Evolutionary conservation across 345 rosid genomes (phyloP), one percentile per base, ranked within the genome.

Genomic region (Populus euphratica): DNA sequence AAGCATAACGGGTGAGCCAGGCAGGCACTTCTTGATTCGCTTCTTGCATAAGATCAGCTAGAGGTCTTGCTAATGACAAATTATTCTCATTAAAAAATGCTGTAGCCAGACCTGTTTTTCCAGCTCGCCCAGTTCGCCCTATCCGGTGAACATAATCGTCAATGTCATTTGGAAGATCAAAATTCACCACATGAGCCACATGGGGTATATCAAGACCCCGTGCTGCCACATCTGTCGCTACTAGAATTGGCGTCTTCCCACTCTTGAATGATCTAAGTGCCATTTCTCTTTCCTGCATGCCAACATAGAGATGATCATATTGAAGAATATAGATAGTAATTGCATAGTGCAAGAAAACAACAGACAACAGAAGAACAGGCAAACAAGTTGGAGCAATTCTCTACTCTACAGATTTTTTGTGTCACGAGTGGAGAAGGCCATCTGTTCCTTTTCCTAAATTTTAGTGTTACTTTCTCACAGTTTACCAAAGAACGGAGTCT

Each of bases 191-290:
- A 39, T 96, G 99, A 67, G 99, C 86, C 59, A 96, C 99, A 39
- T 92, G 94, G 27, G 99, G 99, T 61, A 96, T 92, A 82, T 96
- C 99, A 43, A 96, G 99, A 74, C 99, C 99, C 77, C 95, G 90
- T 3, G 95, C 95, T 39, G 95, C 99, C 74, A 95, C 99, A 72
- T 95, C 99, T 5, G 99, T 96, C 67, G 99, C 99, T 16, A 96
- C 99, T 85, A 96, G 82, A 74, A 96, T 96, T 7, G 99, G 99
- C 29, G 98, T 93, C 65, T 82, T 86, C 54, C 99, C 99, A 78
- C 89, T 96, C 84, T 93, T 96, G 79, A 96, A 96, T 36, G 99
- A 91, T 39, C 90, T 85, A 68, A 96, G 83, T 36, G 99, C 99
- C 72, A 66, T 79, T 85, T 96, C 99, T 82, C 99, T 90, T 91